phyloP scores from a whole-genome alignment of 83 land plant species.

The Picea abies region DNA sequence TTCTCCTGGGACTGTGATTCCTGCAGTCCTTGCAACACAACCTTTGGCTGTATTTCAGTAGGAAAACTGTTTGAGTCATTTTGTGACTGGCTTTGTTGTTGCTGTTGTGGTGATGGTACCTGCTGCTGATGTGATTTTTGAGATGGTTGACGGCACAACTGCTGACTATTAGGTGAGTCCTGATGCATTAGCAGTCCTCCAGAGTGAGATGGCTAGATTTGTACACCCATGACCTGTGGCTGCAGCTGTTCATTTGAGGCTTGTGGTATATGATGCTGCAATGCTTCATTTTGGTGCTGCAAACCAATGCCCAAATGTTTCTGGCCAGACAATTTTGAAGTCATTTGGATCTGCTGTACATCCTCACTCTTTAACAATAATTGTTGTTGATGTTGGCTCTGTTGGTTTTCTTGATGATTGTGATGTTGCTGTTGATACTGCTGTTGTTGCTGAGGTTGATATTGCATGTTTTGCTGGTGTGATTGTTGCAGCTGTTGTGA shows the following conservation, averaged over 20 bases:
- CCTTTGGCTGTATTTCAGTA: conserved; percentile 33
- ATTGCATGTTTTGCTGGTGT: conserved; percentile 36
- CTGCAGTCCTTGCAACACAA: conserved; percentile 35
- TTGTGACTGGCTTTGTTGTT: conserved; percentile 26
- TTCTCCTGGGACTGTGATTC: conserved; percentile 31
- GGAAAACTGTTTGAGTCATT: conserved; percentile 28
- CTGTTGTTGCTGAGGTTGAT: conserved; percentile 32
- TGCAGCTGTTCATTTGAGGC: conserved; percentile 36
- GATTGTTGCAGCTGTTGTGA: conserved; percentile 45
- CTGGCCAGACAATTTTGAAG: conserved; percentile 23
- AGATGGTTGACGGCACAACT: conserved; percentile 22
- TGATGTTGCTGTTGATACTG: conserved; percentile 34
- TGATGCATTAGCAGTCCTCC: conserved; percentile 23
- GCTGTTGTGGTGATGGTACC: conserved; percentile 28
- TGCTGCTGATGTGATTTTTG: conserved; percentile 37
- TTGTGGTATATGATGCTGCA: conserved; percentile 36
- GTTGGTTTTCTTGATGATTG: conserved; percentile 50
- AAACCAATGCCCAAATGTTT: conserved; percentile 28
- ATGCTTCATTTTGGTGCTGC: conserved; percentile 21
- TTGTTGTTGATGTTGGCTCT: conserved; percentile 47
- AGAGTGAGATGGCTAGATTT: conserved; percentile 15
- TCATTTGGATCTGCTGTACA: conserved; percentile 30
- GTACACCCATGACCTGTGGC: conserved; percentile 34
- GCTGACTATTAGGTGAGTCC: conserved; percentile 21
- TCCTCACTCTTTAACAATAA: conserved; percentile 28